Percentiles rank a stretch among this genome's conserved stretches.
Conservation (phyloP, 768 basidiomycete genomes). For the Tylopilus subfusipes region DNA sequence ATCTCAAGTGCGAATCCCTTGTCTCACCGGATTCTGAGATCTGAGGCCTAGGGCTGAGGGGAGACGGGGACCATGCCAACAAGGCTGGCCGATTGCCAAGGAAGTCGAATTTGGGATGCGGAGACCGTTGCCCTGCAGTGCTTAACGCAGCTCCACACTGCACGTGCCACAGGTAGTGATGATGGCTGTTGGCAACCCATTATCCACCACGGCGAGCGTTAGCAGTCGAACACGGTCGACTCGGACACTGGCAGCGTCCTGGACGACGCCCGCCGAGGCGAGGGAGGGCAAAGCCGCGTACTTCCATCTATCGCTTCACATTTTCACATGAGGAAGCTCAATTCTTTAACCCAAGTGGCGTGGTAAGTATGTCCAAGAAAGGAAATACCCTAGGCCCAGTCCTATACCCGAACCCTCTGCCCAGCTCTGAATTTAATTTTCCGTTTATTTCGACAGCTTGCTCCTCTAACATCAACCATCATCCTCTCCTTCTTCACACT, state of each 20-base stretch:
- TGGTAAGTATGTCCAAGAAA: constrained; percentile 9
- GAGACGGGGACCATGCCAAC: constrained; percentile 19
- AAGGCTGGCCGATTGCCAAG: constrained; percentile 13
- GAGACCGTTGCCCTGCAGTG: not conserved
- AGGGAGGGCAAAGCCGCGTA: not conserved
- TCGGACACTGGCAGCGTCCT: no score
- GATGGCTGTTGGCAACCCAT: not conserved
- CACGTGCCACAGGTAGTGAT: not conserved
- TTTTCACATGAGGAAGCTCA: constrained; percentile 8
- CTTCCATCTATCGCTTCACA: constrained; percentile 4
- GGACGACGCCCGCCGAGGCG: not conserved
- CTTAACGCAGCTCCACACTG: not conserved
- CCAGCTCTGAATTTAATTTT: constrained; percentile 67
- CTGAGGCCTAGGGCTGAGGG: constrained; percentile 27
- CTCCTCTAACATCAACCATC: constrained; percentile 46
- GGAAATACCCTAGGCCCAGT: constrained; percentile 35
- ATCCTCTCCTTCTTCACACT: constrained; percentile 39
- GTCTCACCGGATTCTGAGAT: not conserved
- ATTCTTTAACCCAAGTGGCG: constrained; percentile 23
- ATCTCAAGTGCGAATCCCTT: constrained; percentile 21
- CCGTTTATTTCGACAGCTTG: constrained; percentile 46
- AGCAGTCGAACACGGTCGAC: not conserved
- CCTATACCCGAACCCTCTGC: constrained; percentile 66
- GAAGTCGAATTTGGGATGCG: not conserved
- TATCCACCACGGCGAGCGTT: not conserved